These are phyloP conservation scores for Globisporangium acanthophoron DNA, from an alignment of 352 stramenopile genomes.

Conservation along the genomic window DNA sequence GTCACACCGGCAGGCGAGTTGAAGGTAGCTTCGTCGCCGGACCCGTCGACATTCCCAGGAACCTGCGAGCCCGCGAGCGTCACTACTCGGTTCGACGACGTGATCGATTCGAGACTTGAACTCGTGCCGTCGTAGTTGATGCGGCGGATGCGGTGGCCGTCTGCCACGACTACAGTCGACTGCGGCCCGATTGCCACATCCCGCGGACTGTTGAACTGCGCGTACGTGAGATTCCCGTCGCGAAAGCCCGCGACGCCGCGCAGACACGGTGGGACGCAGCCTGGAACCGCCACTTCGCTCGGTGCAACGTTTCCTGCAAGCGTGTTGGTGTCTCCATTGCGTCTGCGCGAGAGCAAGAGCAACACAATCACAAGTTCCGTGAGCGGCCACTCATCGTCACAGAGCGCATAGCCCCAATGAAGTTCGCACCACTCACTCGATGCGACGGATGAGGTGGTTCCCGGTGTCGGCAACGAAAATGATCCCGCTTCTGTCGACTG, in stretches of 20 bases:
- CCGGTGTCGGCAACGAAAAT: constrained; percentile 95
- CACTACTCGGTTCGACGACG: constrained; percentile 68
- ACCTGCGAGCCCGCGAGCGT: constrained; percentile 87
- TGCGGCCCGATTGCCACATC: constrained; percentile 84
- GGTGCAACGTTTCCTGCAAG: constrained; percentile 53
- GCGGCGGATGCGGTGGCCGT: constrained; percentile 85
- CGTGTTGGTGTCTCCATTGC: constrained; percentile 52
- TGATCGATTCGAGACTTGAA: constrained; percentile 63
- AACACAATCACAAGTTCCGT: not conserved
- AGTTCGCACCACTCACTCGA: constrained; percentile 42
- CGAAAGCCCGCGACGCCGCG: constrained; percentile 80
- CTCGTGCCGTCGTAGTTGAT: constrained; percentile 64
- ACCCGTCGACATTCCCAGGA: constrained; percentile 76
- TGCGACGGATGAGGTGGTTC: constrained; percentile 91
- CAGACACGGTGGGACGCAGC: constrained; percentile 89
- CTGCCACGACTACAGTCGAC: constrained; percentile 85
- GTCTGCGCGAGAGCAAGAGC: constrained; percentile 9
- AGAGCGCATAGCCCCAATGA: not conserved
- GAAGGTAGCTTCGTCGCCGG: constrained; percentile 84
- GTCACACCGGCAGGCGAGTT: constrained; percentile 86
- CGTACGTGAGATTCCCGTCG: constrained; percentile 83
- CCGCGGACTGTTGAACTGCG: constrained; percentile 91
- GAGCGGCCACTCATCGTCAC: not conserved
- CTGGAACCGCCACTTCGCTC: constrained; percentile 64
- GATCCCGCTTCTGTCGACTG: constrained; percentile 62